Base-by-base conservation (phyloP, 176 grass and related monocot genomes). In the Cocos nucifera region DNA sequence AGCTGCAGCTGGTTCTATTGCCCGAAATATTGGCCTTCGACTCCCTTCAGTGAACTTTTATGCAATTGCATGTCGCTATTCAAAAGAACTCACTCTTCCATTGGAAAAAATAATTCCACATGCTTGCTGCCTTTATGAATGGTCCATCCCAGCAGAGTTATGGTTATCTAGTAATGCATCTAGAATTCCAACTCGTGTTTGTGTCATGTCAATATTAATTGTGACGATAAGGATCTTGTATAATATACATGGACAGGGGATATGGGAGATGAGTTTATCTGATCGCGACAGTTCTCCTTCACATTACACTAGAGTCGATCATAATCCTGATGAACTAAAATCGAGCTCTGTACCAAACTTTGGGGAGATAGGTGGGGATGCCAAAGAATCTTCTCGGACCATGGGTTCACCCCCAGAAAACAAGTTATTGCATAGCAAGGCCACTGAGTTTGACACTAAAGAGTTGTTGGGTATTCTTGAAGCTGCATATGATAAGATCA, bases 31-130 rank as follows among this genome's bases (percentile, higher is more conserved):
- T 74, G 83, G 77, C 19, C 58, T 95, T 50, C 63, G 29, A 48
- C 81, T 95, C 51, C 91, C 91, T 56, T 81, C 83, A 15, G 77
- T 90, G 49, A 90, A 95, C 64, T 95, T 95, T 64, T 95, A 90
- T 64, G 80, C 68, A 52, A 66, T 95, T 66, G 82, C 91, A 61
- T 71, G 68, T 48, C 72, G 80, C 58, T 95, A 67, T 53, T 84
- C 82, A 32, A 72, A 84, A 71, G 83, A 85, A 21, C 59, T 90
- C 14, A 78, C 77, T 61, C 61, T 95, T 54, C 77, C 86, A 15
- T 22, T 60, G 54, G 74, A 82, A 53, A 75, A 24, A 76, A 87
- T 85, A 53, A 78, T 95, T 50, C 77, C 80, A 22, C 68, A 82
- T 49, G 86, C 86, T 15, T 87, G 80, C 32, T 68, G 26, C 60